Percentiles rank a stretch among this genome's conserved stretches.
Conservation (phyloP, 2,329 filamentous ascomycete genomes). For the Verticillium zaregamsianum region DNA sequence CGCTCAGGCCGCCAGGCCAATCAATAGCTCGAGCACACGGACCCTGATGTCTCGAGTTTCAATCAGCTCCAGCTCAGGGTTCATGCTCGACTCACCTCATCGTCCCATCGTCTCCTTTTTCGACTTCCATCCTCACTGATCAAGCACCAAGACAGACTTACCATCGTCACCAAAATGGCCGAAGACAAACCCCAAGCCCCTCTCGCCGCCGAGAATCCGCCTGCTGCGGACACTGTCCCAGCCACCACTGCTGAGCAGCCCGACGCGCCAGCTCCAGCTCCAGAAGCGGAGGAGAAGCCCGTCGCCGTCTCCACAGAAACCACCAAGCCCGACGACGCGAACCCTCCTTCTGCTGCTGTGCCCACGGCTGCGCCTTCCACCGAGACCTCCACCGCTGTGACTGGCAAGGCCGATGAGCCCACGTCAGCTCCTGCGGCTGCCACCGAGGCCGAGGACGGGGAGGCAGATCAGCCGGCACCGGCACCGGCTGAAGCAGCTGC, state of each 20-base stretch:
- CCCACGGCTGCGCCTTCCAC: background rate
- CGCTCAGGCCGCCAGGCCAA: background rate
- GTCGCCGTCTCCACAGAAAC: background rate
- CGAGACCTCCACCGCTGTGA: background rate
- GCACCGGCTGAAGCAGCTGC: conserved; percentile 17
- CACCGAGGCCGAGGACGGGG: conserved; percentile 19
- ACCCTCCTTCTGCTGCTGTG: background rate
- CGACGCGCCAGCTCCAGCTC: background rate
- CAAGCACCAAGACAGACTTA: background rate
- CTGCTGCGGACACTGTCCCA: background rate
- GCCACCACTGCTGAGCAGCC: background rate
- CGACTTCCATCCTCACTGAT: background rate
- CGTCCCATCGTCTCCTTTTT: background rate
- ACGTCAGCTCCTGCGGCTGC: conserved; percentile 5
- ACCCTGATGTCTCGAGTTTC: background rate
- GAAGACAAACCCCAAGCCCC: background rate
- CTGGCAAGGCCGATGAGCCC: background rate
- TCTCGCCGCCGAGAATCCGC: background rate
- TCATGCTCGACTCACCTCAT: background rate
- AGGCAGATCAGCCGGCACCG: conserved; percentile 2
- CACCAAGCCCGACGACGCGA: background rate
- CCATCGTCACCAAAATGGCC: background rate
- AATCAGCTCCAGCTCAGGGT: background rate
- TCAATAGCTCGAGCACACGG: background rate
- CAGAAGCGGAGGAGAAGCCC: background rate